Conservation (phyloP, 2,329 filamentous ascomycete species). For the Neocucurbitaria cava region DNA sequence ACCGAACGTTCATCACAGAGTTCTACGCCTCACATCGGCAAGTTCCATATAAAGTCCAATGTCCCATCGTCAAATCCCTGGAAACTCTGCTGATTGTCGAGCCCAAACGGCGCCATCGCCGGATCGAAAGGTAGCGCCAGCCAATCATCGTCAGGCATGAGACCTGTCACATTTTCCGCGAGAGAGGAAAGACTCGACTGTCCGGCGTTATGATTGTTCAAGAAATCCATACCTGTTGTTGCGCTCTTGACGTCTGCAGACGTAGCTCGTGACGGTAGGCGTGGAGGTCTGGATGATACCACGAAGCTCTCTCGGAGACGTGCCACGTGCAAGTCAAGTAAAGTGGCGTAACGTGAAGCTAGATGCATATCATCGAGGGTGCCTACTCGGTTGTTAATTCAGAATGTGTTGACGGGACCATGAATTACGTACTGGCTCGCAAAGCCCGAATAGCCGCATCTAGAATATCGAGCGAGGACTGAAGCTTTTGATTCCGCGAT, state of each 20-base stretch:
- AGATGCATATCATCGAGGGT: slow-evolving; percentile 61
- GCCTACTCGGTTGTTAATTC: slow-evolving; percentile 26
- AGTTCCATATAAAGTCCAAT: slow-evolving; percentile 50
- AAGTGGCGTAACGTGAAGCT: slow-evolving; percentile 58
- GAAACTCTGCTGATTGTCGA: slow-evolving; percentile 43
- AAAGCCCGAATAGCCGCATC: slow-evolving; percentile 58
- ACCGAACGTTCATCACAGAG: not conserved
- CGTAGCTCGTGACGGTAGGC: slow-evolving; percentile 39
- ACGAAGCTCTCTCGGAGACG: slow-evolving; percentile 47
- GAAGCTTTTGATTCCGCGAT: slow-evolving; percentile 57
- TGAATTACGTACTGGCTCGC: slow-evolving; percentile 45
- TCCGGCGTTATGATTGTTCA: slow-evolving; percentile 46
- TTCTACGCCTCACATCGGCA: slow-evolving; percentile 34
- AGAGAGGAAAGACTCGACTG: slow-evolving; percentile 44
- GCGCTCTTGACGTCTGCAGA: slow-evolving; percentile 37
- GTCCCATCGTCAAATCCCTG: slow-evolving; percentile 49
- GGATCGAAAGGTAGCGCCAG: slow-evolving; percentile 49
- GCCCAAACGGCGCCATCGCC: slow-evolving; percentile 48
- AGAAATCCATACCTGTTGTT: slow-evolving; percentile 45
- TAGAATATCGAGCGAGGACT: slow-evolving; percentile 57
- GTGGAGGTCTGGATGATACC: slow-evolving; percentile 44
- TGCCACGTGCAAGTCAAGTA: slow-evolving; percentile 54
- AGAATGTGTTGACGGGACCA: not conserved
- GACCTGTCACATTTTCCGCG: slow-evolving; percentile 42
- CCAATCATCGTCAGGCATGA: slow-evolving; percentile 50